Base-by-base conservation (phyloP, 2,329 filamentous ascomycete genomes). In the Cadophora sp. region DNA sequence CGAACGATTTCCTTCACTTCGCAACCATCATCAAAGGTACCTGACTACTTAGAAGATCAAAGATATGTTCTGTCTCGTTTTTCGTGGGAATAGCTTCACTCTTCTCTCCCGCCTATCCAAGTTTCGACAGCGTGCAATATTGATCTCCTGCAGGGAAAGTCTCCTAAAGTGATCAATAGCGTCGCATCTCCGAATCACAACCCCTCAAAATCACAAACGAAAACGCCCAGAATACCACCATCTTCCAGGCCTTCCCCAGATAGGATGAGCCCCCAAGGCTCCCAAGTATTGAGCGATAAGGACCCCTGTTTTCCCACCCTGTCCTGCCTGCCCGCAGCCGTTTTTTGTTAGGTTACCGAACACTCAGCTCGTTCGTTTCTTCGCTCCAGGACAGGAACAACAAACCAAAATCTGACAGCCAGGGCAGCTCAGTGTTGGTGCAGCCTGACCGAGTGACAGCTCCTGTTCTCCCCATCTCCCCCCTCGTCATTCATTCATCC, bases 261-360 rank as follows among this genome's bases (percentile, higher is more conserved):
- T 47, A 30, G 58, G 58, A 48, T 47, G 39, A 4, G 13, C 13
- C 53, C 16, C 56, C 56, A 27, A 59, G 14, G 36, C n/a, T 30
- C 18, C 41, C 41, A 60, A 60, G 58, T 60, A 60, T 60, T 60
- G 33, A 20, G 58, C 58, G 39, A 45, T 33, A 33, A 47, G 58
- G 58, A 60, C 18, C 58, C 58, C 58, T 60, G 58, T 48, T 47
- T n/a, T 24, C 22, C 14, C n/a, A n/a, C n/a, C 41, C n/a, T 18
- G 14, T 3, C 18, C 7, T 47, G 43, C 43, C 18, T n/a, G n/a
- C n/a, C n/a, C 8, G n/a, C 45, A 22, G 7, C 30, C 16, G 16
- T 24, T 30, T 20, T 27, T 48, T 59, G 41, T 47, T 6, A 24
- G 55, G 51, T 18, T 58, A 41, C 53, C 53, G 16, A 41, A 14